These are phyloP conservation scores for Boletus tylopilopsis DNA, from an alignment of 768 basidiomycete species.

Conservation along the genomic window DNA sequence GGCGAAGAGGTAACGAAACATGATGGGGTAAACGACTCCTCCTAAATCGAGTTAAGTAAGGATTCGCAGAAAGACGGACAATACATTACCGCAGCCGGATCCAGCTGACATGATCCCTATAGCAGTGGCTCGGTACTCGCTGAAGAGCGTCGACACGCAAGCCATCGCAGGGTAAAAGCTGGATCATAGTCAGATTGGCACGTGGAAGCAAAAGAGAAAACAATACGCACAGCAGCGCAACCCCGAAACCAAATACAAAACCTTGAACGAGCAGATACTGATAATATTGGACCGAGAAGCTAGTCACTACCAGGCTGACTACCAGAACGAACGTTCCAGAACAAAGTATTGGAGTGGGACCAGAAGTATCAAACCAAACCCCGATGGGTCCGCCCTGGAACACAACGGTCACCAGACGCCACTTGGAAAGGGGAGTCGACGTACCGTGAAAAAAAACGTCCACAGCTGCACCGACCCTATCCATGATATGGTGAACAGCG, in stretches of 20 bases:
- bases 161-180: conserved; percentile 72
- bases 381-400: conserved; percentile 60
- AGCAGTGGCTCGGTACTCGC: conserved; percentile 63
- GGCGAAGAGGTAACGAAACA: conserved; percentile 55
- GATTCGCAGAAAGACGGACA: conserved; percentile 15
- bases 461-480: conserved; percentile 69
- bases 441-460: conserved; percentile 66
- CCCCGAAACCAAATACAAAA: conserved; percentile 59
- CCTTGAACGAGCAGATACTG: conserved; percentile 64
- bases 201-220: not conserved
- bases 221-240: conserved; percentile 55
- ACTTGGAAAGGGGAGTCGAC: conserved; percentile 16
- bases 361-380: conserved; percentile 55
- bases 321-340: conserved; percentile 47
- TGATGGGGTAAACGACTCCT: conserved; percentile 65
- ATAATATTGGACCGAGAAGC: conserved; percentile 53
- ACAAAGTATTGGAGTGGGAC: conserved; percentile 51
- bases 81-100: conserved; percentile 51
- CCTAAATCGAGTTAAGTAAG: conserved; percentile 37
- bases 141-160: conserved; percentile 64
- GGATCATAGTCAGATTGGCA: conserved; percentile 4
- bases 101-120: conserved; percentile 69
- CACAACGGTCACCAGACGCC: not conserved
- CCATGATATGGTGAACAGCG: conserved; percentile 62
- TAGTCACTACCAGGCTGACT: conserved; percentile 56